Percentiles rank a stretch among this genome's conserved stretches.
Conservation (phyloP, 2,329 filamentous ascomycete species). For the Hypoxylon sp. region DNA sequence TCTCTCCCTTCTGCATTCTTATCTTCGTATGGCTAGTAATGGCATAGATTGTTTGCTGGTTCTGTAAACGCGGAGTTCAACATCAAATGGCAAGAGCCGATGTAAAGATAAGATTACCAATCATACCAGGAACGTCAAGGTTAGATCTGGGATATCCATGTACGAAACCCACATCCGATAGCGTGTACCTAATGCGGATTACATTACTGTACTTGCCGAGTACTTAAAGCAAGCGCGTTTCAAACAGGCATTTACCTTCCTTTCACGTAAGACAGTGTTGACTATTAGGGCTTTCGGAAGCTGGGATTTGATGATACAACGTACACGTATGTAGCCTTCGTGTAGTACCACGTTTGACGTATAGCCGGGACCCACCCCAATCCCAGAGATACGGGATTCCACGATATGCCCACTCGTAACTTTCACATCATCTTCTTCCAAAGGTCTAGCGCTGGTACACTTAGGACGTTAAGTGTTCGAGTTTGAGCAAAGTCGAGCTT, state of each 20-base stretch:
- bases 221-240: conserved; percentile 12
- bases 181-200: background rate
- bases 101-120: conserved; percentile 32
- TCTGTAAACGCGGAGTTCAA: background rate
- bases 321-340: conserved; percentile 18
- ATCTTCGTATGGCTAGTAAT: background rate
- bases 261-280: conserved; percentile 16
- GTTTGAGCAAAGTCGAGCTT: conserved; percentile 21
- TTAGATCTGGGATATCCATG: conserved; percentile 17
- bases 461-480: conserved; percentile 11
- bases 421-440: conserved; percentile 34
- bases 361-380: conserved; percentile 27
- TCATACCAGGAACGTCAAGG: background rate
- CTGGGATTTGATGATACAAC: background rate
- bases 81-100: background rate
- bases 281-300: conserved; percentile 6
- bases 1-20: background rate
- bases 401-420: conserved; percentile 28
- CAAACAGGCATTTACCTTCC: conserved; percentile 16
- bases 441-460: conserved; percentile 21
- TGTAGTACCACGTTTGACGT: conserved; percentile 25
- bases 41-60: background rate
- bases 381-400: conserved; percentile 37
- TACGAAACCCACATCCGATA: conserved; percentile 20
- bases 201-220: conserved; percentile 14